Percentiles rank a stretch among this genome's conserved stretches.
These are phyloP conservation scores for Aspergillus awamori DNA, from an alignment of 2,329 filamentous ascomycete genomes.

Conservation along the genomic window DNA sequence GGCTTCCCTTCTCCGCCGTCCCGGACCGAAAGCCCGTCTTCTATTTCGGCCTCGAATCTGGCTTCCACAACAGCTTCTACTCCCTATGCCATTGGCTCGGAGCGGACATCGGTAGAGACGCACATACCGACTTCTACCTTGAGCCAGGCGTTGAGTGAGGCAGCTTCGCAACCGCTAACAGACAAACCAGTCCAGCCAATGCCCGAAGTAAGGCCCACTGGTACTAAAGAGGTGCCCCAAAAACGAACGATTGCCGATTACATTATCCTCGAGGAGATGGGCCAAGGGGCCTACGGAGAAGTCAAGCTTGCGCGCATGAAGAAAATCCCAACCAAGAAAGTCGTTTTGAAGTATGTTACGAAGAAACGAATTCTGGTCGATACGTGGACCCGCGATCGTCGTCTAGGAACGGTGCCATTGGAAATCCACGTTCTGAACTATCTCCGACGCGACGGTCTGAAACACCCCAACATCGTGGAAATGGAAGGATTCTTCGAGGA, in stretches of 20 bases:
- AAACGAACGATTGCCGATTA: constrained; percentile 93
- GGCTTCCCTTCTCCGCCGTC: constrained; percentile 54
- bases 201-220: constrained; percentile 29
- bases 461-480: constrained; percentile 68
- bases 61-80: constrained; percentile 48
- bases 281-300: constrained; percentile 95
- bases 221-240: constrained; percentile 39
- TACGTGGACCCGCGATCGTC: constrained; percentile 94
- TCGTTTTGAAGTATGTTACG: constrained; percentile 96
- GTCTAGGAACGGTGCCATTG: constrained; percentile 88
- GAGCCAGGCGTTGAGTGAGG: constrained; percentile 55
- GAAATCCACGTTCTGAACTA: constrained; percentile 98
- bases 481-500: constrained; percentile 71
- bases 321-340: constrained; percentile 72
- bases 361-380: constrained; percentile 96
- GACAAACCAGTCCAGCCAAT: constrained; percentile 45
- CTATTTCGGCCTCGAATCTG: constrained; percentile 78
- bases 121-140: constrained; percentile 51
- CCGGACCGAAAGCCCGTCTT: constrained; percentile 69
- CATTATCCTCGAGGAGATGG: constrained; percentile 94
- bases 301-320: constrained; percentile 93
- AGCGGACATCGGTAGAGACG: constrained; percentile 33
- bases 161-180: constrained; percentile 50
- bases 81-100: constrained; percentile 26
- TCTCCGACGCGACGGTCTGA: constrained; percentile 70